Percentiles rank a stretch among this genome's conserved stretches.
Conservation (phyloP, 768 basidiomycete genomes). For the Serendipita vermifera region DNA sequence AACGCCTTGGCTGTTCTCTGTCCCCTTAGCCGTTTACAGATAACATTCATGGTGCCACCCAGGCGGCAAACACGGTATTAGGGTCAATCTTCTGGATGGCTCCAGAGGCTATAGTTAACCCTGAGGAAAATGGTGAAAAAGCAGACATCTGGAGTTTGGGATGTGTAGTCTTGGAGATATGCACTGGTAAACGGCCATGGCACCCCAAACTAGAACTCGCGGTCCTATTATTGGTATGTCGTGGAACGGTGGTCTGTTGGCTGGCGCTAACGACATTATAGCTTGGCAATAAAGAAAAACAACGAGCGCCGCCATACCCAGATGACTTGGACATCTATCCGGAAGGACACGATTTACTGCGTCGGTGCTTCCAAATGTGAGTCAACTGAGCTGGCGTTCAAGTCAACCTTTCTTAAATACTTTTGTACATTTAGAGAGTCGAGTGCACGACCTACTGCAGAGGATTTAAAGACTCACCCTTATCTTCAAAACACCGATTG, state of each 20-base stretch:
- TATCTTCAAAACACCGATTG: constrained; percentile 2
- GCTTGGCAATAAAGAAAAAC: constrained; percentile 27
- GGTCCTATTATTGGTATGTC: constrained; percentile 82
- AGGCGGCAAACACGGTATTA: constrained; percentile 32
- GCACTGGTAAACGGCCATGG: constrained; percentile 34
- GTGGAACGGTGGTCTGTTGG: not conserved
- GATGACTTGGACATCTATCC: constrained; percentile 62
- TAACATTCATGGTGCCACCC: constrained; percentile 29
- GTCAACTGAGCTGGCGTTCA: too few species aligned
- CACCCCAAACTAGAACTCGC: constrained; percentile 74
- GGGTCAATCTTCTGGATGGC: constrained; percentile 41
- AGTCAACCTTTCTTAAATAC: too few species aligned
- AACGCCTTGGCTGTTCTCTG: not conserved
- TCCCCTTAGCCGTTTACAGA: constrained; percentile 15
- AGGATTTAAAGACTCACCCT: not conserved
- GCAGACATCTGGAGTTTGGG: constrained; percentile 38
- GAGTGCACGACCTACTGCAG: not conserved
- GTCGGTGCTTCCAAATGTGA: constrained; percentile 36
- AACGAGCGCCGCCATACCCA: constrained; percentile 80
- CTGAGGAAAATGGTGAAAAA: constrained; percentile 38
- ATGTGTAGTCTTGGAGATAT: constrained; percentile 38
- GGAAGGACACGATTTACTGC: constrained; percentile 79
- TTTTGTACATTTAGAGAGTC: not conserved
- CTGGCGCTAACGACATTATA: constrained; percentile 1
- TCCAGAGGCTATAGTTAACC: constrained; percentile 26